Evolutionary conservation across 2,329 filamentous ascomycete genomes (phyloP), one percentile per base, ranked within the genome.

Genomic region (Apiospora arundinis): DNA sequence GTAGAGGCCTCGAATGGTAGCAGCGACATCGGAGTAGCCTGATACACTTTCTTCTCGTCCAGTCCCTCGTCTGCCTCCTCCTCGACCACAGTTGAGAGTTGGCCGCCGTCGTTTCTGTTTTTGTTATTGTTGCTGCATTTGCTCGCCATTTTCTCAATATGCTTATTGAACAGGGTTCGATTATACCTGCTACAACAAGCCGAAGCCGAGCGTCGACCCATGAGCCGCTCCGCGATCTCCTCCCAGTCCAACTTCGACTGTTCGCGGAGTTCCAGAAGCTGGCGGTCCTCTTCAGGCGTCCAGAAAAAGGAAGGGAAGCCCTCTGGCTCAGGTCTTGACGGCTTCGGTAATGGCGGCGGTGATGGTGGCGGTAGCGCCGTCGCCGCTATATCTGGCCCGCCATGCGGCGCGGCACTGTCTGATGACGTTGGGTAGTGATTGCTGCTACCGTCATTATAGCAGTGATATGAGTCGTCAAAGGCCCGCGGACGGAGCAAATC

Each of bases 211-310:
- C 67, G 67, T 11, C 46, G 45, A n/a, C 67, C 21, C 45, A 42
- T 23, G 25, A 69, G n/a, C 8, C 67, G 67, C 46, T 56, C 46
- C 45, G 45, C 67, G 46, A 69, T 69, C 45, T 69, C 67, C 45
- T 69, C 67, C 67, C 67, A 69, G n/a, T 69, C 67, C 46, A 69
- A 4, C 2, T 44, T 52, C 16, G 18, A 56, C 32, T 42, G 18
- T 3, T 69, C 67, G 18, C 67, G 67, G 5, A 49, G 37, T 14
- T 69, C 45, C n/a, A 69, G 32, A 25, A 69, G 67, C 21, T 69
- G 45, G 32, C 67, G 67, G 67, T 69, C 67, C 37, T 69, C 67
- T 2, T 69, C 67, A 32, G 45, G 21, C 5, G 67, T 69, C 67
- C 67, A 69, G 46, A 63, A 63, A 28, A 63, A 63, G 32, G 56